phyloP scores from a whole-genome alignment of 192 early-diverging fungal genomes.

The Coemansia sp. region DNA sequence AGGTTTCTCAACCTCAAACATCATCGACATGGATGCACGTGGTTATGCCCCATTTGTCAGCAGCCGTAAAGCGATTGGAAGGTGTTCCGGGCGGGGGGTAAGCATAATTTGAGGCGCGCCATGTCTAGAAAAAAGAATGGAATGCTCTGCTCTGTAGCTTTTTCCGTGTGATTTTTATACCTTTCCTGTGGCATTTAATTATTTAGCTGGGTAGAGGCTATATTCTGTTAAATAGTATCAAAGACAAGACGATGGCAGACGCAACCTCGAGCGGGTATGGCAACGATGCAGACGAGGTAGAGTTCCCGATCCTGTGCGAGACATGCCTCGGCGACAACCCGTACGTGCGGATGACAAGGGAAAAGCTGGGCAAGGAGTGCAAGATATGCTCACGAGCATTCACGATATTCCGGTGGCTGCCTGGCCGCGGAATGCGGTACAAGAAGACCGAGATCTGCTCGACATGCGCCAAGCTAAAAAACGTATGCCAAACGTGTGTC shows the following conservation, averaged over 20 bases:
- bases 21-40: neutral
- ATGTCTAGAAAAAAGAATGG: too few species aligned
- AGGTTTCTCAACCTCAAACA: neutral
- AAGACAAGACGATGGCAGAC: neutral
- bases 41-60: constrained; percentile 6
- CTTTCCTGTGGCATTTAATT: neutral
- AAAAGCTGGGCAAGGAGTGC: constrained; percentile 74
- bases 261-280: neutral
- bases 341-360: constrained; percentile 96
- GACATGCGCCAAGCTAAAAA: constrained; percentile 97
- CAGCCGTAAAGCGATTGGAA: neutral
- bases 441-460: constrained; percentile 99
- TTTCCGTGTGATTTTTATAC: too few species aligned
- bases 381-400: constrained; percentile 91
- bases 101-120: neutral
- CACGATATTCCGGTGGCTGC: constrained; percentile 96
- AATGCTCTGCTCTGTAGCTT: neutral
- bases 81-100: neutral
- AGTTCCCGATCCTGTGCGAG: constrained; percentile 92
- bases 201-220: too few species aligned
- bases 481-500: constrained; percentile 97
- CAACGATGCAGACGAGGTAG: constrained; percentile 28
- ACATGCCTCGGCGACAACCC: constrained; percentile 98
- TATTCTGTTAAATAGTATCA: neutral
- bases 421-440: constrained; percentile 92